These are phyloP conservation scores for Biancaea sappan DNA, from an alignment of 306 rosid species.

Conservation along the genomic window DNA sequence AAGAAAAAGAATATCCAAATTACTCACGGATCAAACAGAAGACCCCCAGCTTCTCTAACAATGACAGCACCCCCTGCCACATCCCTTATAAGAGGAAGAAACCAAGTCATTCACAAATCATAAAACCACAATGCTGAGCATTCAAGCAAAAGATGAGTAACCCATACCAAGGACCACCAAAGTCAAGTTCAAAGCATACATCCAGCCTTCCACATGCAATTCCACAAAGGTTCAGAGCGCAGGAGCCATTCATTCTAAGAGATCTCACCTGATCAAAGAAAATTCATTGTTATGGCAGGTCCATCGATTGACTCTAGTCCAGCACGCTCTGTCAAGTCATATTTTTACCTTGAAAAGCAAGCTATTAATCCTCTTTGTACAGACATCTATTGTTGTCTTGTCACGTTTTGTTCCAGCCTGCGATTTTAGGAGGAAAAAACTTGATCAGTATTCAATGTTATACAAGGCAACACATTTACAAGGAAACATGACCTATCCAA, in stretches of 20 bases:
- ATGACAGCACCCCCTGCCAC: conserved; percentile 87
- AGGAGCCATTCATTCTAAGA: conserved; percentile 76
- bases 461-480: conserved; percentile 4
- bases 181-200: conserved; percentile 61
- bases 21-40: conserved; percentile 85
- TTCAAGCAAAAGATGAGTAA: conserved; percentile 8
- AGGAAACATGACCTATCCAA: not conserved
- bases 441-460: conserved; percentile 29
- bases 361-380: conserved; percentile 63
- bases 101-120: conserved; percentile 21
- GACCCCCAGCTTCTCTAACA: conserved; percentile 86
- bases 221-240: conserved; percentile 86
- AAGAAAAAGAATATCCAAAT: not conserved
- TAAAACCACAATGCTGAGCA: not conserved
- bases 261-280: conserved; percentile 76
- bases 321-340: conserved; percentile 11
- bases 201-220: conserved; percentile 89
- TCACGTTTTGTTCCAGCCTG: conserved; percentile 82
- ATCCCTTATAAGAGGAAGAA: conserved; percentile 62
- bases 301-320: conserved; percentile 16
- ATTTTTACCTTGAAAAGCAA: conserved; percentile 66
- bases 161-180: conserved; percentile 90
- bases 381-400: conserved; percentile 58
- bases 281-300: conserved; percentile 22
- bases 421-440: conserved; percentile 36